phyloP scores from a whole-genome alignment of 495 filamentous ascomycete genomes.

The Neurospora terricola region DNA sequence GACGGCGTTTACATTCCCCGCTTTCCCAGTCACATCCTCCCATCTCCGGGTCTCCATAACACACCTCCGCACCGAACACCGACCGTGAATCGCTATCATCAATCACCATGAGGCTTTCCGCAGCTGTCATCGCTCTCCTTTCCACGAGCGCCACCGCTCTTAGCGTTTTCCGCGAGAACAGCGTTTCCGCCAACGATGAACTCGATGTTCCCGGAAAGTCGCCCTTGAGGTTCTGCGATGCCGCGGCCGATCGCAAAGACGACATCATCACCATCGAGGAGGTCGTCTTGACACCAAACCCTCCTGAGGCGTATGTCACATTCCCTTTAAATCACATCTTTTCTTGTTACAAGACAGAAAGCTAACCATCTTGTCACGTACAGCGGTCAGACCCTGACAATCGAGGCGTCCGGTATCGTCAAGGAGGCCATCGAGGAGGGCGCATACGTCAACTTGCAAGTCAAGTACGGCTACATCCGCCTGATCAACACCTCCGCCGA shows the following conservation, averaged over 20 bases:
- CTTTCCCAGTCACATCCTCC: not conserved
- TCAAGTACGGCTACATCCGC: constrained; percentile 91
- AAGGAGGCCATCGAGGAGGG: constrained; percentile 59
- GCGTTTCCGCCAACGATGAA: constrained; percentile 24
- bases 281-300: constrained; percentile 77
- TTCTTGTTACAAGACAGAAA: not conserved
- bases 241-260: constrained; percentile 39
- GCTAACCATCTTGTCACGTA: not conserved
- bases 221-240: constrained; percentile 62
- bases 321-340: too few species aligned
- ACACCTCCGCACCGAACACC: not conserved
- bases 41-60: not conserved
- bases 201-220: constrained; percentile 61
- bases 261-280: constrained; percentile 63
- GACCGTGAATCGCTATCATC: not conserved
- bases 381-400: constrained; percentile 71
- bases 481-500: constrained; percentile 69
- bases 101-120: constrained; percentile 32
- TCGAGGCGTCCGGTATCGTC: constrained; percentile 67
- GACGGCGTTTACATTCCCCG: not conserved
- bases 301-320: constrained; percentile 66
- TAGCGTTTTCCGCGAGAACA: constrained; percentile 30
- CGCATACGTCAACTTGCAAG: constrained; percentile 66
- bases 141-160: constrained; percentile 29
- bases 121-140: constrained; percentile 28